phyloP scores from a whole-genome alignment of 2,329 filamentous ascomycete species.

The Hortaea sp. region DNA sequence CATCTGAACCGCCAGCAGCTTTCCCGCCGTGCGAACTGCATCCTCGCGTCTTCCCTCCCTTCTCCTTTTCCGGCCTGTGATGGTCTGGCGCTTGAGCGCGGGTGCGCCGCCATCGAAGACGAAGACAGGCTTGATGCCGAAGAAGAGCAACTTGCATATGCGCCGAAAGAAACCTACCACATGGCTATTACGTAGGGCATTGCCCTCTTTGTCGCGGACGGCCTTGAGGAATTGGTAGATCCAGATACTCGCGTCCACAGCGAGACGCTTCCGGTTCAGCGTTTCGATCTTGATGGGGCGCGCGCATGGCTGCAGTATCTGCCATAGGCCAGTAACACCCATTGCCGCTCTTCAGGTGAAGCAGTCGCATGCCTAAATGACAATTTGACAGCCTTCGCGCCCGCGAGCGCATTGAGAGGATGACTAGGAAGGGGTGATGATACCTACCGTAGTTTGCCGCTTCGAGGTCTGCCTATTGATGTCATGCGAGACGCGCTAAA shows the following conservation, averaged over 20 bases:
- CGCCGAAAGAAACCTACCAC: slow-evolving; percentile 96
- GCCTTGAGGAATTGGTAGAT: slow-evolving; percentile 99
- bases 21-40: slow-evolving; percentile 82
- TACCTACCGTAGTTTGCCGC: background rate
- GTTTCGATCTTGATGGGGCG: slow-evolving; percentile 94
- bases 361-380: too few relatives aligned
- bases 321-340: slow-evolving; percentile 98
- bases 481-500: background rate
- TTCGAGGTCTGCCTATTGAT: background rate
- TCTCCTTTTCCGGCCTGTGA: slow-evolving; percentile 64
- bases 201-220: slow-evolving; percentile 95
- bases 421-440: too few relatives aligned
- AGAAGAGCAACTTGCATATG: slow-evolving; percentile 95
- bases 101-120: slow-evolving; percentile 97
- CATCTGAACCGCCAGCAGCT: slow-evolving; percentile 88
- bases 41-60: slow-evolving; percentile 86
- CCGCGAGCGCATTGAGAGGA: too few relatives aligned
- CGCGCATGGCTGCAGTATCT: slow-evolving; percentile 86
- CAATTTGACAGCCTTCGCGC: too few relatives aligned
- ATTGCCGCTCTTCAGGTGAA: slow-evolving; percentile 38
- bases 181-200: slow-evolving; percentile 90
- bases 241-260: slow-evolving; percentile 97
- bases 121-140: slow-evolving; percentile 92
- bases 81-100: slow-evolving; percentile 80
- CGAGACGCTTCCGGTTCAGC: slow-evolving; percentile 89